Evolutionary conservation across 352 stramenopile genomes (phyloP).

Genomic region (Aphanomyces astaci): DNA sequence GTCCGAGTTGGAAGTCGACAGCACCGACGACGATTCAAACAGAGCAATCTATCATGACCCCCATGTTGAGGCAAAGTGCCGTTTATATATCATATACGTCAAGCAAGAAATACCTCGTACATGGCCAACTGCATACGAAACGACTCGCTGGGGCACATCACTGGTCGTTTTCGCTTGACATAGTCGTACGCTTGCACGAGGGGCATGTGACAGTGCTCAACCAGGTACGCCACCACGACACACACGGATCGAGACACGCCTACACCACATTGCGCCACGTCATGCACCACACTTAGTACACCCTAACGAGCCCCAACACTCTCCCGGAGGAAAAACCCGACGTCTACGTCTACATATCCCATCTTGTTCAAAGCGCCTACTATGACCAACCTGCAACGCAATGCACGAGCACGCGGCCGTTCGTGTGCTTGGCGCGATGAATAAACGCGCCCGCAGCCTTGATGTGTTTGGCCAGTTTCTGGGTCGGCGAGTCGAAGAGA

Average conservation of each 20-base stretch:
- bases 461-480: slow-evolving; percentile 2
- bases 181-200: slow-evolving; percentile 13
- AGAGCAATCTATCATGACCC: slow-evolving; percentile 11
- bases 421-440: neutral
- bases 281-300: no score
- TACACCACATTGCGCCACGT: neutral
- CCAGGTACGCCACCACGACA: slow-evolving; percentile 26
- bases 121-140: slow-evolving; percentile 21
- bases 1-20: neutral
- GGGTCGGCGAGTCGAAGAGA: slow-evolving; percentile 7
- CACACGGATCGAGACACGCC: slow-evolving; percentile 24
- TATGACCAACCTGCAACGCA: slow-evolving; percentile 21
- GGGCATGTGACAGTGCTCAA: slow-evolving; percentile 17
- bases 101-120: slow-evolving; percentile 27
- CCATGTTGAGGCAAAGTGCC: no score
- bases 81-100: no score
- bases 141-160: slow-evolving; percentile 17
- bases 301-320: no score
- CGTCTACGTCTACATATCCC: no score
- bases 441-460: slow-evolving; percentile 14
- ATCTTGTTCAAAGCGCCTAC: no score
- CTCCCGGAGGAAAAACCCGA: no score
- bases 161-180: slow-evolving; percentile 6
- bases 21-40: slow-evolving; percentile 13
- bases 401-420: slow-evolving; percentile 25